Evolutionary conservation across 108 stramenopile genomes (phyloP), one percentile per base, ranked within the genome.

Genomic region (Cyclotella atomus): DNA sequence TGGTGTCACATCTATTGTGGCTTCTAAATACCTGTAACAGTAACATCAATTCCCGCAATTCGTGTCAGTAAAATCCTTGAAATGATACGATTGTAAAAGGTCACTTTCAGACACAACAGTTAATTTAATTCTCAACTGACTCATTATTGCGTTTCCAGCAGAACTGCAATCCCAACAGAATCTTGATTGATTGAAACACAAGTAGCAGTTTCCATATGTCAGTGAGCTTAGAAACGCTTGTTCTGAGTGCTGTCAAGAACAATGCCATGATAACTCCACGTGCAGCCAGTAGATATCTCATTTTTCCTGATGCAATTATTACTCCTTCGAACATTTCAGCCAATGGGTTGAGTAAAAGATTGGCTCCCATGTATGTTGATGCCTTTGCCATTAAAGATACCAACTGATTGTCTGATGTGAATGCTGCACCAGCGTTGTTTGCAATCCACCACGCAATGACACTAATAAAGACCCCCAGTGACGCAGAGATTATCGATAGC

Each of bases 271-370:
- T 85, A 0, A 72, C 29, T 4, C 66, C 59, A 70, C 89, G 88
- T 8, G 72, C 61, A 12, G 17, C 54, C 17, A 88, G 54, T 71
- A 92, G 62, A 45, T 60, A 87, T 15, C 41, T 17, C 35, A 88
- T 57, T 73, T 88, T 87, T 4, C 87, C 76, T 19, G 71, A 71
- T 20, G 86, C 91, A 23, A 87, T 68, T 12, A 88, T 80, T 6
- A 70, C 36, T 0, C 88, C 91, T 71, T 92, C 88, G 10, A 85
- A 20, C 19, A 88, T 50, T 82, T 89, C 79, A n/a, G 83, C 81
- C 54, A 89, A 76, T 21, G 91, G 88, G 74, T 92, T 88, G 34
- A 91, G 70, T 15, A 86, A 46, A 2, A 85, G 53, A 12, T 72
- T 54, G 14, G 56, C 19, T 21, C 73, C 75, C 23, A 86, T 59